Percentiles rank a stretch among this genome's conserved stretches.
Evolutionary conservation across 2,329 filamentous ascomycete genomes (phyloP).

Genomic region (Botrytis fabae): DNA sequence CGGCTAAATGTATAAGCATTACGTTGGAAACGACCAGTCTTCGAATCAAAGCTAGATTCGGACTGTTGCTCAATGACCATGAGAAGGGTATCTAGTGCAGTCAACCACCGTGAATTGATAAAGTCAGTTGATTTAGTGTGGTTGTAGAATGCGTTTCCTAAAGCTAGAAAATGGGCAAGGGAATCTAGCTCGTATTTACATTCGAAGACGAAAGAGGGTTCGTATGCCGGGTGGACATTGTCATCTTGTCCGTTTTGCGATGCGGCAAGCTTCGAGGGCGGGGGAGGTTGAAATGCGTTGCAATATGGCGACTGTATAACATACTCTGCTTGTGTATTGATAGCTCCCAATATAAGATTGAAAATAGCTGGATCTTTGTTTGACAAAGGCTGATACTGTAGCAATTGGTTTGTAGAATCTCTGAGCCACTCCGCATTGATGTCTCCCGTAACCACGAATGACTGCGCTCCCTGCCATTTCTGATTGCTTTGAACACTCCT

Average conservation of each 20-base stretch:
- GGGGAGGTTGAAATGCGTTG: constrained; percentile 95
- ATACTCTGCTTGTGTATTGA: constrained; percentile 94
- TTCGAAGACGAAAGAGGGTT: constrained; percentile 84
- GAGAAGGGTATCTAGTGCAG: constrained; percentile 73
- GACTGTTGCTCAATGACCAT: constrained; percentile 76
- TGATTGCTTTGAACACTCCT: constrained; percentile 50
- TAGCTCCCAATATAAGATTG: constrained; percentile 82
- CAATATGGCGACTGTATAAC: constrained; percentile 95
- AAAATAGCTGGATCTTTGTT: constrained; percentile 77
- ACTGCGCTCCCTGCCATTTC: constrained; percentile 81
- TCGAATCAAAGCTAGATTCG: constrained; percentile 72
- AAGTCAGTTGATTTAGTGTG: constrained; percentile 78
- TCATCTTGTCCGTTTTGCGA: constrained; percentile 82
- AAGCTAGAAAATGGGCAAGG: constrained; percentile 82
- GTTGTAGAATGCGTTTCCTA: constrained; percentile 84
- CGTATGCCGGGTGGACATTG: constrained; percentile 80
- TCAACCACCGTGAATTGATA: constrained; percentile 74
- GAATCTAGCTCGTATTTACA: constrained; percentile 99
- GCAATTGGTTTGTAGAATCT: constrained; percentile 90
- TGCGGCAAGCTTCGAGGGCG: constrained; percentile 71
- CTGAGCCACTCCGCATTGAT: constrained; percentile 92
- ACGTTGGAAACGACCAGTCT: constrained; percentile 61
- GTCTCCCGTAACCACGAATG: constrained; percentile 90
- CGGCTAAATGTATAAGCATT: constrained; percentile 91
- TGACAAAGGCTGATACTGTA: constrained; percentile 83